Base-by-base conservation (phyloP, 306 rosid species). In the Vigna angularis region DNA sequence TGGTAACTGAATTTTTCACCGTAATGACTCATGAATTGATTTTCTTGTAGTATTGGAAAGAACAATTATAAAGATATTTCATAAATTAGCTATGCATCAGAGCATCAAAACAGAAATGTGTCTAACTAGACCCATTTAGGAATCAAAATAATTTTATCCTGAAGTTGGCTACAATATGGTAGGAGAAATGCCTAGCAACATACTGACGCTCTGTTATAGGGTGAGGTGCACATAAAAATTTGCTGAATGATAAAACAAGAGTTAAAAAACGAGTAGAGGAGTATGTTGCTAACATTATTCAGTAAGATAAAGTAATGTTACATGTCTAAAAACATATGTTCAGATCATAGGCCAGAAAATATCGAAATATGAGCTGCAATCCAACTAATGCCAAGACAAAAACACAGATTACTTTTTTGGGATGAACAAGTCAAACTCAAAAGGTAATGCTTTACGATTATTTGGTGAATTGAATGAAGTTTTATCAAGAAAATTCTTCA, bases 381-480 rank as follows among this genome's bases (percentile, higher is more conserved):
- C 53, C 50, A 53, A 24, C 51, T n/a, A 57, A 79, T 59, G 47
- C 24, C 73, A 56, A 40, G 22, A 77, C 56, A 70, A 18, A 42
- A 9, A 9, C 3, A 40, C 1, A 34, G 22, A 20, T 4, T 6
- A 6, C 8, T 63, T 47, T 28, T 72, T 32, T 30, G 52, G 52
- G 22, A 34, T 74, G 20, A 53, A 49, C 30, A 66, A 59, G 73
- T 74, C 72, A 64, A 62, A 67, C 62, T 67, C 44, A 52, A 76
- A 55, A 61, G 51, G 72, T 65, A 71, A 75, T 40, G 73, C 28
- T 38, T 61, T 24, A 50, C 32, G 38, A 51, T 66, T 58, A 52
- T 22, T 50, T 2, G 18, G 73, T 42, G 36, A 45, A n/a, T 20
- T 58, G 0, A 42, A 48, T 15, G 42, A 79, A 72, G 28, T 42